Conservation (phyloP, 371 early-diverging fungal genomes). For the Apophysomyces sp. region DNA sequence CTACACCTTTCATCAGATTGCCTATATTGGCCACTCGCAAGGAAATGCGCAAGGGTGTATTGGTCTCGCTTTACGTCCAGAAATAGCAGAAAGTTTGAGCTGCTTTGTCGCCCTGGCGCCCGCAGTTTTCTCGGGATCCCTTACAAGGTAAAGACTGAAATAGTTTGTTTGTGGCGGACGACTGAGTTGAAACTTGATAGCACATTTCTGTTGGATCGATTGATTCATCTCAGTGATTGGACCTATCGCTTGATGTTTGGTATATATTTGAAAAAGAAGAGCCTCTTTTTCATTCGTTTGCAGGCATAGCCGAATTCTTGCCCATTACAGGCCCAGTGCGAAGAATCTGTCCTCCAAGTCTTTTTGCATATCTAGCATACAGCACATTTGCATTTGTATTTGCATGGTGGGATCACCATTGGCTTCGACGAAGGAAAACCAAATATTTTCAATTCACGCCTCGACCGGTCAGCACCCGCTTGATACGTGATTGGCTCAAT, state of each 20-base stretch:
- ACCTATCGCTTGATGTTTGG: slow-evolving; percentile 33
- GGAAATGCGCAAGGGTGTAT: slow-evolving; percentile 61
- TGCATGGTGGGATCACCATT: slow-evolving; percentile 59
- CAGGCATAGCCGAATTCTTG: slow-evolving; percentile 45
- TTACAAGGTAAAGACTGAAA: slow-evolving; percentile 31
- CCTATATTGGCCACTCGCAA: slow-evolving; percentile 60
- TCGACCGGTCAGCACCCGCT: slow-evolving; percentile 45
- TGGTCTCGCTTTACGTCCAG: slow-evolving; percentile 42
- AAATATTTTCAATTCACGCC: slow-evolving; percentile 64
- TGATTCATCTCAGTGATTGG: slow-evolving; percentile 29
- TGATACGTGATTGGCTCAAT: slow-evolving; percentile 51
- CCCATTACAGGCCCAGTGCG: slow-evolving; percentile 51
- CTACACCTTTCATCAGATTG: slow-evolving; percentile 30
- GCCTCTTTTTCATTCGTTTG: not conserved
- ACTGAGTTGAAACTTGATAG: slow-evolving; percentile 8
- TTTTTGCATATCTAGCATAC: slow-evolving; percentile 43
- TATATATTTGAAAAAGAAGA: slow-evolving; percentile 5
- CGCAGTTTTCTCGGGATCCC: slow-evolving; percentile 50
- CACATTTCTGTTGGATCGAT: slow-evolving; percentile 23
- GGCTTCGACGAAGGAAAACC: slow-evolving; percentile 47
- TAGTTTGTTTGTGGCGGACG: not conserved
- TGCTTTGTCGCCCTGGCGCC: slow-evolving; percentile 60
- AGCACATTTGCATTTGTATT: slow-evolving; percentile 60
- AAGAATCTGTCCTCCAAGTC: slow-evolving; percentile 14
- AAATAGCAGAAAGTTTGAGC: slow-evolving; percentile 36